Evolutionary conservation across 129 eudicot genomes (phyloP), one percentile per base, ranked within the genome.

Genomic region (Oenanthe sinensis): DNA sequence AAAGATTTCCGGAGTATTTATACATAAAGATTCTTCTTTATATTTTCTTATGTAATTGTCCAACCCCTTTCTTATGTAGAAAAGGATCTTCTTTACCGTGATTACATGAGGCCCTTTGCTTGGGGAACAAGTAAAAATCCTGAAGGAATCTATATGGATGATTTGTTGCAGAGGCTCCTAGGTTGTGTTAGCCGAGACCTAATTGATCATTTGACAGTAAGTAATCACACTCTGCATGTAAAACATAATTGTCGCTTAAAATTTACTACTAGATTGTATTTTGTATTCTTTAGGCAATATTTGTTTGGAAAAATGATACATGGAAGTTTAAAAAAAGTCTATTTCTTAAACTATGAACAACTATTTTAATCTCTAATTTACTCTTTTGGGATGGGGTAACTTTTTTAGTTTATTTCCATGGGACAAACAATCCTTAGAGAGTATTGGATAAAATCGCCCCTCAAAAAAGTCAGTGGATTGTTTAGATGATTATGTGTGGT

Each of bases 141-240:
- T 79, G 98, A 94, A 78, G 97, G 98, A 80, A 91, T 93, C 40
- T 91, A 87, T 86, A 78, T 94, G 87, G 98, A 94, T 80, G 90
- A 89, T 79, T 78, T 94, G 73, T 75, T 94, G 80, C 98, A 91
- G 85, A 86, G 97, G 88, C 98, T 94, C 73, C 98, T 97, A 12
- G 91, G 90, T 74, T 94, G 91, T 83, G 97, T 94, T 82, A 91
- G 97, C 89, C 98, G 98, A 48, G 98, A 91, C 89, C 83, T 94
- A 76, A 94, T 94, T 81, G 98, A 94, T 76, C 98, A 94, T 81
- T 80, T 94, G 84, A 91, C 96, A 30, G 98, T 94, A 87, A 86
- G 54, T 22, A 16, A 65, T 65, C 43, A 45, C 44, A 63, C 75
- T 33, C 5, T 26, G 30, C 22, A 24, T 28, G 44, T 75, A 37